Base-by-base conservation (phyloP, 257 asterid species). In the Echites panduratus region DNA sequence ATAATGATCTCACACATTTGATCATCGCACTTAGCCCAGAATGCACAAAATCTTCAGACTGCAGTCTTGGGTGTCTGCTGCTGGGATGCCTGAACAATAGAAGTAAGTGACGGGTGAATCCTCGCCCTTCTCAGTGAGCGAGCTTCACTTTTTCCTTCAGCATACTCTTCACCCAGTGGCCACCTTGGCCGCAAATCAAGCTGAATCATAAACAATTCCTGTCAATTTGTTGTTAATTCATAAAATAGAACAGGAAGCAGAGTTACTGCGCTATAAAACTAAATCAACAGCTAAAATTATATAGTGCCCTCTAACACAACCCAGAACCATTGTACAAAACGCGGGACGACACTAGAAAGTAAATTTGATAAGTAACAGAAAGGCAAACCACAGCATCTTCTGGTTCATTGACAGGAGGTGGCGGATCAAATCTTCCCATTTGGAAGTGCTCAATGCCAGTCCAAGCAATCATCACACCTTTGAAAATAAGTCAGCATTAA, bases 391-490 rank as follows among this genome's bases (percentile, higher is more conserved):
- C 29, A 16, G 90, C 89, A 83, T 95, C 98, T 65, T 84, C 90
- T 7, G 96, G 98, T 79, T 95, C 99, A 70, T 96, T 78, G 29
- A 92, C 88, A 43, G 92, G 80, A 26, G 99, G 99, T 0, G 98
- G 99, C 79, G 97, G 96, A 82, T 92, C 99, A 56, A 84, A 90
- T 83, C 99, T 81, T 72, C 98, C 99, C 90, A 84, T 49, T 6
- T 82, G 91, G 80, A 92, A 92, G 84, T 95, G 90, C 83, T 95
- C 99, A 19, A 95, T 88, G 66, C 98, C 98, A 53, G 98, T 82
- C 99, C 99, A 95, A 0, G 98, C 99, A 69, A 95, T 81, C 99
- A 92, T 95, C 29, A 92, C 97, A 19, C 99, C 99, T 95, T 58
- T 54, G n/a, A 75, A 7, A 68, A 66, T 48, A 68, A 5, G 24